phyloP scores from a whole-genome alignment of 164 flowering plant genomes.

The Protea cynaroides region DNA sequence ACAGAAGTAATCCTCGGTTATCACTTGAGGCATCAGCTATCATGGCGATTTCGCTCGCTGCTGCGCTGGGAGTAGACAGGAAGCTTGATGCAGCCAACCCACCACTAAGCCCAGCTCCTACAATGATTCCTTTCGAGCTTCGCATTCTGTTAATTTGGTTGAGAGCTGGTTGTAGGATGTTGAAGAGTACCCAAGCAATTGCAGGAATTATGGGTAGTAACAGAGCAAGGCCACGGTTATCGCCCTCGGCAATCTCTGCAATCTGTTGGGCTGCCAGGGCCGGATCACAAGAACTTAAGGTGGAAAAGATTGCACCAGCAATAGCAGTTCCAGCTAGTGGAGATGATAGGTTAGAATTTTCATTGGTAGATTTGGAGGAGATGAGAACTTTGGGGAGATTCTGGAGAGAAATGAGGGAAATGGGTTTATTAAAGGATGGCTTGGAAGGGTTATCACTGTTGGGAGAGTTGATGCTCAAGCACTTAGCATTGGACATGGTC shows the following conservation, averaged over 20 bases:
- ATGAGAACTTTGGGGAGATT: constrained; percentile 51
- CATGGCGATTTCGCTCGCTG: constrained; percentile 48
- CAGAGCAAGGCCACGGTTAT: constrained; percentile 79
- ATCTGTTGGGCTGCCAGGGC: constrained; percentile 77
- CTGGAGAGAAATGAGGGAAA: constrained; percentile 45
- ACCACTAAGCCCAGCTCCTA: constrained; percentile 59
- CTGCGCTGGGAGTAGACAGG: constrained; percentile 33
- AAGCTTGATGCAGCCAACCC: constrained; percentile 51
- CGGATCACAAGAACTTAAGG: constrained; percentile 55
- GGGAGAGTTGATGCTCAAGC: constrained; percentile 34
- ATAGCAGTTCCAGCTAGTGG: constrained; percentile 40
- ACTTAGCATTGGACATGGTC: constrained; percentile 50
- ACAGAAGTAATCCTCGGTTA: constrained; percentile 53
- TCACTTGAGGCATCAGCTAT: constrained; percentile 44
- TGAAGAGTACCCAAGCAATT: constrained; percentile 76
- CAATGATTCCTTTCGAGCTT: constrained; percentile 42
- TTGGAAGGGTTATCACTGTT: constrained; percentile 27
- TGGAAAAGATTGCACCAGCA: constrained; percentile 56
- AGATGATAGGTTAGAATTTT: constrained; percentile 11
- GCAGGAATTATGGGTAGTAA: constrained; percentile 82
- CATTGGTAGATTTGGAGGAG: constrained; percentile 18
- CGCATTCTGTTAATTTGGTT: constrained; percentile 79
- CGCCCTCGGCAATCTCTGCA: constrained; percentile 58
- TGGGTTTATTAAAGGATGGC: constrained; percentile 33
- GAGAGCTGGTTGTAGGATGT: constrained; percentile 83